Percentiles rank a stretch among this genome's conserved stretches.
Evolutionary conservation across 176 grass and related monocot species (phyloP).

Genomic region (Oryza nivara): DNA sequence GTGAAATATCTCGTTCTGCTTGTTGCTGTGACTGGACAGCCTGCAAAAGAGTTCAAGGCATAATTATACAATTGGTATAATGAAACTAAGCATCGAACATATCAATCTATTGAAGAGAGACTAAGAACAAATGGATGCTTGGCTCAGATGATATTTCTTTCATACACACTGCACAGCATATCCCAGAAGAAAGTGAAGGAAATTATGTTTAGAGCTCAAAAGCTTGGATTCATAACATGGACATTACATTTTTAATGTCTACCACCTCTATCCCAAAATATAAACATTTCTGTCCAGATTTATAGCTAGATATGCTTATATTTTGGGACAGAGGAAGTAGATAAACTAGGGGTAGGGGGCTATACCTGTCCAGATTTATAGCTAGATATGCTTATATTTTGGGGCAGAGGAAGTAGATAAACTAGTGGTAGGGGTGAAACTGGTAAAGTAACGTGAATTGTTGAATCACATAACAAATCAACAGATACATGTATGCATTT

Average conservation of each 20-base stretch:
- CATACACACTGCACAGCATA: not conserved
- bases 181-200: not conserved
- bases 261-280: not conserved
- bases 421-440: not conserved
- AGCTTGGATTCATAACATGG: not conserved
- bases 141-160: not conserved
- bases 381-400: too few species aligned
- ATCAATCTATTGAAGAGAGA: not conserved
- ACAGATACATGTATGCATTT: not conserved
- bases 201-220: not conserved
- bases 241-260: not conserved
- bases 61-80: not conserved
- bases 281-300: too few species aligned
- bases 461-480: not conserved
- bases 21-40: slow-evolving; percentile 80
- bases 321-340: too few species aligned
- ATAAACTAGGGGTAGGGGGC: not conserved
- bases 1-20: slow-evolving; percentile 64
- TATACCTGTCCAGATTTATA: too few species aligned
- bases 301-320: too few species aligned
- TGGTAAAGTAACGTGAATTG: not conserved
- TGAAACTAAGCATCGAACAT: slow-evolving; percentile 9
- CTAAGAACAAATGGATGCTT: not conserved
- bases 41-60: slow-evolving; percentile 39
- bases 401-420: not conserved